phyloP scores from a whole-genome alignment of 768 basidiomycete genomes.

The Leccinum fibrillosum region DNA sequence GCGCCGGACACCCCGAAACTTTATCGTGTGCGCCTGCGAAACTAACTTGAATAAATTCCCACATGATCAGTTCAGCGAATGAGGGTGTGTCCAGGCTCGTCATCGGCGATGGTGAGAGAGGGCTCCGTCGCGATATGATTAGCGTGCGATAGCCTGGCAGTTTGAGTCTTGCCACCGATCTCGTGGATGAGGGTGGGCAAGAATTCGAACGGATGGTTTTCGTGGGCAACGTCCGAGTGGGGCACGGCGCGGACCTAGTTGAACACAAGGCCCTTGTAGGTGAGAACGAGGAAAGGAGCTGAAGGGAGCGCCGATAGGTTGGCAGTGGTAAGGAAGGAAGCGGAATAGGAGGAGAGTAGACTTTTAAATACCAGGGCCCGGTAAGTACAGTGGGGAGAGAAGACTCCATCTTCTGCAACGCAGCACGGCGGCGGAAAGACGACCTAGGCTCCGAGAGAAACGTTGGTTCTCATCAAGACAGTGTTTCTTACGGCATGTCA shows the following conservation, averaged over 20 bases:
- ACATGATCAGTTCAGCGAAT: too few relatives aligned
- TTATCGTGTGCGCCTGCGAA: too few relatives aligned
- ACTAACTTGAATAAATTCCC: too few relatives aligned
- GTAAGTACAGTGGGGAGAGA: background rate
- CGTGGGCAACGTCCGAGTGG: conserved; percentile 27
- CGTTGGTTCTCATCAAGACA: too few relatives aligned
- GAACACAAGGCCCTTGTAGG: conserved; percentile 27
- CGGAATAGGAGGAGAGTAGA: too few relatives aligned
- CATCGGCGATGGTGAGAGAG: conserved; percentile 12
- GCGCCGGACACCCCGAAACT: background rate
- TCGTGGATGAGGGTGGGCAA: conserved; percentile 26
- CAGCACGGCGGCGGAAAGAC: too few relatives aligned
- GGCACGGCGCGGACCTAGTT: conserved; percentile 23
- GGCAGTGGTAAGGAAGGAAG: background rate
- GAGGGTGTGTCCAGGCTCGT: too few relatives aligned
- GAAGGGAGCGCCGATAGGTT: conserved; percentile 27
- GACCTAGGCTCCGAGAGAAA: too few relatives aligned
- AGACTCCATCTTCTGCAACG: too few relatives aligned
- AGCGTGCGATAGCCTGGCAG: conserved; percentile 22
- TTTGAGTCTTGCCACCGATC: conserved; percentile 22
- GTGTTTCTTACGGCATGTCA: background rate
- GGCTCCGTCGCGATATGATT: conserved; percentile 23
- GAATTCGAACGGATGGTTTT: conserved; percentile 30
- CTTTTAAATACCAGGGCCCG: background rate
- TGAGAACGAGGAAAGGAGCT: conserved; percentile 30